These are phyloP conservation scores for Tephrocybe rancida DNA, from an alignment of 768 basidiomycete genomes.

Conservation along the genomic window DNA sequence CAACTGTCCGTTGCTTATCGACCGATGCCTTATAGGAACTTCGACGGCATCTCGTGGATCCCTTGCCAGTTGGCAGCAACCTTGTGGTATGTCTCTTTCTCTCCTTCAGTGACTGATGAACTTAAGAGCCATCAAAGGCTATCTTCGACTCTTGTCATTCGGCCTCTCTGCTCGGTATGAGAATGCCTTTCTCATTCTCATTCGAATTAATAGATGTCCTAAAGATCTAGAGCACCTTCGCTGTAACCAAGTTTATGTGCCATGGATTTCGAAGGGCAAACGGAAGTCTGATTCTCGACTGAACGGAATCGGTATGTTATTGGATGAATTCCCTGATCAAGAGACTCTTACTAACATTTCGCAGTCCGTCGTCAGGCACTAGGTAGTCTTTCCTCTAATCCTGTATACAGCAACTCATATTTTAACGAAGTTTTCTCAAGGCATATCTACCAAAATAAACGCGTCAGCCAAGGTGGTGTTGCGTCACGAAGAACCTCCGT, in stretches of 20 bases:
- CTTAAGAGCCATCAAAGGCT: constrained; percentile 23
- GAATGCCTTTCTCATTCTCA: not conserved
- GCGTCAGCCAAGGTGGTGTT: constrained; percentile 20
- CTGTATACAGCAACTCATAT: not conserved
- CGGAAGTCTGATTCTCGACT: constrained; percentile 33
- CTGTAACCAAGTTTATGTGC: constrained; percentile 48
- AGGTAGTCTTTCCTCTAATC: constrained; percentile 4
- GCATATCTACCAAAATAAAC: constrained; percentile 28
- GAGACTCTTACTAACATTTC: not conserved
- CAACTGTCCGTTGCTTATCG: not conserved
- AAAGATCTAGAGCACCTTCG: constrained; percentile 43
- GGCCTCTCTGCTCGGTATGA: constrained; percentile 38
- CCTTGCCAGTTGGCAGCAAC: constrained; percentile 36
- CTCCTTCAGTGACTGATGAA: not conserved
- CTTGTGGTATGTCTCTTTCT: constrained; percentile 32
- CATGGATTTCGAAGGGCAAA: constrained; percentile 46
- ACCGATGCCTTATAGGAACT: constrained; percentile 27
- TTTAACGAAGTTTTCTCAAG: constrained; percentile 12
- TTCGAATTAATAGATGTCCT: not conserved
- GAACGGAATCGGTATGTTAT: constrained; percentile 33
- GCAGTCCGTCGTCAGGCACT: constrained; percentile 20
- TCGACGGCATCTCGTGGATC: constrained; percentile 34
- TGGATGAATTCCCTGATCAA: no score
- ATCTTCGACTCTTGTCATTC: constrained; percentile 45
- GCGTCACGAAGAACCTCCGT: constrained; percentile 23